phyloP scores from a whole-genome alignment of 1,284 basidiomycete genomes.

The Anthracocystis walkeri region DNA sequence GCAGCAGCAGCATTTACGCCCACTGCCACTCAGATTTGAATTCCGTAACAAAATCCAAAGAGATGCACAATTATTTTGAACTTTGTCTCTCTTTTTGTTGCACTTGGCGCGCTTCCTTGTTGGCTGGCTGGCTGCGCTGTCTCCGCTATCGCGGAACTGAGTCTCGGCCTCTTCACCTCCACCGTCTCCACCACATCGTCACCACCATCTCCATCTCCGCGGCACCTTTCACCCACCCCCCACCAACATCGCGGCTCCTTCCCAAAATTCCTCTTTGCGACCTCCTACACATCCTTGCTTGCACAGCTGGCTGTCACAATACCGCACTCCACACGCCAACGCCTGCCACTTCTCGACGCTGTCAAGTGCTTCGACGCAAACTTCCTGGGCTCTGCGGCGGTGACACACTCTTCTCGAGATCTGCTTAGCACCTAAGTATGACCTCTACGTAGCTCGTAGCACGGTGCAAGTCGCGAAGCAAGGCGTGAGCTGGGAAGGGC shows the following conservation, averaged over 20 bases:
- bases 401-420: not conserved
- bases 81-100: not conserved
- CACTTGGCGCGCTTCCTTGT: no score
- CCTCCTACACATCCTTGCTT: not conserved
- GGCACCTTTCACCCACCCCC: no score
- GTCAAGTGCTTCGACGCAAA: not conserved
- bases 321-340: not conserved
- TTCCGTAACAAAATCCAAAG: not conserved
- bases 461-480: constrained; percentile 1
- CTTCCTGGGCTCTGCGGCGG: not conserved
- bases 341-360: not conserved
- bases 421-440: not conserved
- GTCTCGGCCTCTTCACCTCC: no score
- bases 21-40: not conserved
- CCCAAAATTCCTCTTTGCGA: not conserved
- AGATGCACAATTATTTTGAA: constrained; percentile 1
- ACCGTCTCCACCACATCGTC: no score
- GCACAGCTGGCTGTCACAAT: constrained; percentile 2
- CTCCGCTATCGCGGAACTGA: no score
- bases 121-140: not conserved
- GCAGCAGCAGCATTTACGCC: not conserved
- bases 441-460: not conserved
- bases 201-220: no score
- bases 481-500: not conserved
- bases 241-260: no score